Percentiles rank a stretch among this genome's conserved stretches.
Evolutionary conservation across 345 rosid genomes (phyloP).

Genomic region (Carallia pectinifolia): DNA sequence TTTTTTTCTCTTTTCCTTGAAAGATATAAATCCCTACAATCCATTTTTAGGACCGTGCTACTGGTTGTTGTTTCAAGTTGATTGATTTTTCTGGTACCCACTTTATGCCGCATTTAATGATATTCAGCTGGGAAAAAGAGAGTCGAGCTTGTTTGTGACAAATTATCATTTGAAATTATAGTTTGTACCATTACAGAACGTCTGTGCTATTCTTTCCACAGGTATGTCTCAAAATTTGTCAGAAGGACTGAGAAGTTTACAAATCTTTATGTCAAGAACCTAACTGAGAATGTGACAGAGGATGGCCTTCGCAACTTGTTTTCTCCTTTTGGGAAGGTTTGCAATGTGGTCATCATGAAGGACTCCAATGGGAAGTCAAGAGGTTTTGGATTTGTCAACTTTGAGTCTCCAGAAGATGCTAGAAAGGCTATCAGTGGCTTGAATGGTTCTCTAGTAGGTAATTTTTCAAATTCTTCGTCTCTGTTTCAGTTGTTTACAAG

Average conservation of each 20-base stretch:
- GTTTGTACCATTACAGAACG: no score
- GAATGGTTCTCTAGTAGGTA: slow-evolving; percentile 47
- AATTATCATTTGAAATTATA: no score
- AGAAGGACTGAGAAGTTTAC: slow-evolving; percentile 49
- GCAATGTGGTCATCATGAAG: slow-evolving; percentile 54
- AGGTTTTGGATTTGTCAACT: slow-evolving; percentile 78
- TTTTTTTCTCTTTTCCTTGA: no score
- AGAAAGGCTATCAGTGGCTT: slow-evolving; percentile 50
- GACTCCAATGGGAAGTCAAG: slow-evolving; percentile 52
- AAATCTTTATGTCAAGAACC: slow-evolving; percentile 66
- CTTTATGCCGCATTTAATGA: no score
- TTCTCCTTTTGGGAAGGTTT: slow-evolving; percentile 55
- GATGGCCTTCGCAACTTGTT: slow-evolving; percentile 47
- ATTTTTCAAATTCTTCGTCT: background rate
- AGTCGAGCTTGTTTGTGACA: no score
- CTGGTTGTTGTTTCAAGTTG: no score
- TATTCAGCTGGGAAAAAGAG: no score
- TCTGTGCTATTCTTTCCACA: slow-evolving; percentile 19
- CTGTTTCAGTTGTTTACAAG: background rate
- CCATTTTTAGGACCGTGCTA: no score
- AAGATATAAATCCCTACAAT: no score
- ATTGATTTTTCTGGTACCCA: no score
- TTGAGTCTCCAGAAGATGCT: slow-evolving; percentile 54
- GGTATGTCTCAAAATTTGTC: slow-evolving; percentile 53
- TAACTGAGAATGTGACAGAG: slow-evolving; percentile 42